Conservation (phyloP, 352 stramenopile genomes). For the Pythium periplocum region DNA sequence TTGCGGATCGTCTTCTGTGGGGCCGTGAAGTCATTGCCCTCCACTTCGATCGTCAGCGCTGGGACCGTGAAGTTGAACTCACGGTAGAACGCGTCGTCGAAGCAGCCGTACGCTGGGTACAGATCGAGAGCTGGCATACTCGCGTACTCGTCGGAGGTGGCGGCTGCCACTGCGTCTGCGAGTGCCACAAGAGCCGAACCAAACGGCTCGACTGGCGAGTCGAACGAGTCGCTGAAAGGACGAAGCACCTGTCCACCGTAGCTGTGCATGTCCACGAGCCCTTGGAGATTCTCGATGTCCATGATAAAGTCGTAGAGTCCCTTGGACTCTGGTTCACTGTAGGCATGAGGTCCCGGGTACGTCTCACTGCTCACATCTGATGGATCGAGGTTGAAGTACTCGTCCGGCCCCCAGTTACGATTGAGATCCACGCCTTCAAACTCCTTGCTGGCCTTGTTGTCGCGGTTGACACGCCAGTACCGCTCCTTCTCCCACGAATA, state of each 20-base stretch:
- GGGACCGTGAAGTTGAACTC: conserved; percentile 59
- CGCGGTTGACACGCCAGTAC: conserved; percentile 62
- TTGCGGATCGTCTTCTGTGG: conserved; percentile 50
- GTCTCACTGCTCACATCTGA: conserved; percentile 38
- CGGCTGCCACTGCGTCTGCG: conserved; percentile 36
- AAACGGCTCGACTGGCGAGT: conserved; percentile 36
- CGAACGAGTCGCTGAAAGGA: conserved; percentile 51
- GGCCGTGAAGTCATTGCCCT: conserved; percentile 62
- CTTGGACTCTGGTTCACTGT: conserved; percentile 52
- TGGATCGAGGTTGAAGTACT: conserved; percentile 51
- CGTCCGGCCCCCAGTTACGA: conserved; percentile 55
- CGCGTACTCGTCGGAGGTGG: conserved; percentile 30
- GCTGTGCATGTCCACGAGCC: conserved; percentile 62
- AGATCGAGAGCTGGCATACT: conserved; percentile 44
- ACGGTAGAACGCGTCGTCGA: conserved; percentile 58
- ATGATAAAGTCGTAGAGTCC: conserved; percentile 55
- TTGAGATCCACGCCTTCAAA: conserved; percentile 69
- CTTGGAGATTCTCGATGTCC: conserved; percentile 30
- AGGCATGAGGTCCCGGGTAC: conserved; percentile 42
- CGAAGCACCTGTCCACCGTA: conserved; percentile 54
- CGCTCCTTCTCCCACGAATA: conserved; percentile 58
- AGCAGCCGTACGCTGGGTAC: conserved; percentile 67
- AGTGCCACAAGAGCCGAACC: conserved; percentile 41
- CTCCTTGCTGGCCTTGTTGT: conserved; percentile 19
- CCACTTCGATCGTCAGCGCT: conserved; percentile 63